Base-by-base conservation (phyloP, 2,329 filamentous ascomycete species). In the Cercospora berteroae region DNA sequence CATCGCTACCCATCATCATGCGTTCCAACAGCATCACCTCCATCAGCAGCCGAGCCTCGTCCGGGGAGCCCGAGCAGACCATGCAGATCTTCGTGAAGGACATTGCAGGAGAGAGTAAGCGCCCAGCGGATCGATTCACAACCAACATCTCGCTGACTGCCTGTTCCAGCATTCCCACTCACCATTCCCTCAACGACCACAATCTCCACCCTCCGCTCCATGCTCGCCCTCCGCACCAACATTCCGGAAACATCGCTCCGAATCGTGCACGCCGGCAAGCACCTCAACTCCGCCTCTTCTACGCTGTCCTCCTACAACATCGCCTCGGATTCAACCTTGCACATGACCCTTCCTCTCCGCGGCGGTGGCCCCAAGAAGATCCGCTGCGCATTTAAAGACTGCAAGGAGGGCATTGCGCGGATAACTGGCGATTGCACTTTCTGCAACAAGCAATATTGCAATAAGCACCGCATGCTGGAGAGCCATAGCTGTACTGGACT, bases 381-480 rank as follows among this genome's bases (percentile, higher is more conserved):
- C 74, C 89, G 91, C 75, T 98, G 95, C 85, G 90, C 86, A 72
- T 93, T 92, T 83, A 94, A 94, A 81, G 89, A 93, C 74, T 98
- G 95, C 88, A 92, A 89, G 78, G 89, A 93, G 74, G 87, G 87
- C 31, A 94, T 93, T 16, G 94, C 97, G 81, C 90, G 92, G 72
- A 97, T 99, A 76, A 92, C 97, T 67, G 95, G 95, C 64, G 94
- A 98, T 83, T 99, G 95, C 82, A 90, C 89, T 69, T 98, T 98
- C 85, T 99, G 95, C 84, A 85, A 90, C 65, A 93, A 94, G 56
- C 92, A 96, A 79, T 98, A 92, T 84, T 99, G 95, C 82, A 92
- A 92, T 75, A 96, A 93, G 83, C 95, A 99, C 82, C 87, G 95
- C 65, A 87, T 98, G 82, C 82, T 98, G 71, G 95, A 99, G 81